These are phyloP conservation scores for Arthrinium puccinioides DNA, from an alignment of 2,329 filamentous ascomycete species.

Conservation along the genomic window DNA sequence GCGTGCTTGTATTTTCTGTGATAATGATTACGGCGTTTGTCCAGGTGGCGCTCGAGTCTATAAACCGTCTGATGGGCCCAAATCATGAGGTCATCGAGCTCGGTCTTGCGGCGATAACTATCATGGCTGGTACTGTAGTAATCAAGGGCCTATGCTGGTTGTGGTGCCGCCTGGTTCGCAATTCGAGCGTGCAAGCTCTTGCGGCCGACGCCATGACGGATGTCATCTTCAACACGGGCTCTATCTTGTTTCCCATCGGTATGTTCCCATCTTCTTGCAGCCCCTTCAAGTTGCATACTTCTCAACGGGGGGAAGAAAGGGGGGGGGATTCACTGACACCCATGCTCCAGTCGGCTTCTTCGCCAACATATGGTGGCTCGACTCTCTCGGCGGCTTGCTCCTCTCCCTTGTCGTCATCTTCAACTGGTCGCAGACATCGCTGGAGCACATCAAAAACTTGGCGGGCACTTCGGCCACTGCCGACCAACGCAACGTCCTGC, in stretches of 20 bases:
- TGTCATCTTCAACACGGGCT: constrained; percentile 85
- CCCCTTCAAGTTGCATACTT: no score
- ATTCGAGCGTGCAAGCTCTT: constrained; percentile 78
- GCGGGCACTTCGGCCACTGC: constrained; percentile 69
- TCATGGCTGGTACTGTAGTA: constrained; percentile 75
- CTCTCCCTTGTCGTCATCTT: constrained; percentile 74
- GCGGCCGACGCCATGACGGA: constrained; percentile 57
- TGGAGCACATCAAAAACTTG: constrained; percentile 72
- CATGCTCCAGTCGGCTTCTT: constrained; percentile 60
- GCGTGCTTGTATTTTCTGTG: constrained; percentile 73
- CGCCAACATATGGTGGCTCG: constrained; percentile 74
- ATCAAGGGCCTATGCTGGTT: constrained; percentile 80
- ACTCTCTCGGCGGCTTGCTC: constrained; percentile 69
- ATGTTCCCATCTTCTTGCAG: constrained; percentile 14
- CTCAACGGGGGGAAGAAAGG: no score
- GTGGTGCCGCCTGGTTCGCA: constrained; percentile 80
- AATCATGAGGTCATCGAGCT: constrained; percentile 68
- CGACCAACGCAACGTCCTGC: constrained; percentile 31
- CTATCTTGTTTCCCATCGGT: constrained; percentile 76
- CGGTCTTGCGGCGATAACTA: constrained; percentile 62
- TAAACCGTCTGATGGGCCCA: constrained; percentile 52
- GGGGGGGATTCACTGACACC: no score
- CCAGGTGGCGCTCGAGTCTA: constrained; percentile 67
- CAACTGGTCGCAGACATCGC: constrained; percentile 69
- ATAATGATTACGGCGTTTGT: constrained; percentile 83